Percentiles rank a stretch among this genome's conserved stretches.
These are phyloP conservation scores for Umbelopsis sp. DNA, from an alignment of 192 early-diverging fungal genomes.

Conservation along the genomic window DNA sequence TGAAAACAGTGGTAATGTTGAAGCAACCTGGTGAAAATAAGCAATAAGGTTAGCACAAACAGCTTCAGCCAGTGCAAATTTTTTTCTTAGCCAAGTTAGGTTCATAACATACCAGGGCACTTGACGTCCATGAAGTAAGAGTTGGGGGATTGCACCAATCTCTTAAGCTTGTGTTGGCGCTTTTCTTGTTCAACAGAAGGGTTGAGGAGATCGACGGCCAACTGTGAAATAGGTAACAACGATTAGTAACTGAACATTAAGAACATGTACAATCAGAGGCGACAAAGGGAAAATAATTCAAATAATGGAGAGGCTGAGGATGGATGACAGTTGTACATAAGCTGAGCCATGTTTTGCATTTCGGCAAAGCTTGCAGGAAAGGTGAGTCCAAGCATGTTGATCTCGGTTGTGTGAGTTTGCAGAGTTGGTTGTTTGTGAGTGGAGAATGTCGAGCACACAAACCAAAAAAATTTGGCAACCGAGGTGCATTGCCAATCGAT, in stretches of 20 bases:
- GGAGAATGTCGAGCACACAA: background rate
- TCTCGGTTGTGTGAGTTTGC: background rate
- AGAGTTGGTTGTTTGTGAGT: background rate
- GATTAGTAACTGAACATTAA: constrained; percentile 6
- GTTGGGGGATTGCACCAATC: constrained; percentile 69
- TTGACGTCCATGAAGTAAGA: constrained; percentile 99
- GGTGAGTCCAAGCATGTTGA: background rate
- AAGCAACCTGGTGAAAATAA: constrained; percentile 74
- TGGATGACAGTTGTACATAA: background rate
- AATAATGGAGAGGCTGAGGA: background rate
- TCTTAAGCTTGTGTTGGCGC: constrained; percentile 63
- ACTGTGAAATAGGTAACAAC: constrained; percentile 43
- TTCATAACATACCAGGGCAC: constrained; percentile 65
- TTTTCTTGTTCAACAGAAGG: constrained; percentile 74
- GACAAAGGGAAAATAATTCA: background rate
- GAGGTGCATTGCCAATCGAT: too few relatives aligned
- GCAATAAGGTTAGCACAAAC: background rate
- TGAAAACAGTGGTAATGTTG: constrained; percentile 99
- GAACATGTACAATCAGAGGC: background rate
- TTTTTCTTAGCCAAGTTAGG: background rate
- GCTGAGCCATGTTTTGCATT: background rate
- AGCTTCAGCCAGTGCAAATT: background rate
- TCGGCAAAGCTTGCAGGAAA: background rate
- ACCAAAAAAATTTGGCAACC: background rate
- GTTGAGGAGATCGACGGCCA: constrained; percentile 93